phyloP scores from a whole-genome alignment of 345 rosid genomes.

The Linum lewisii region DNA sequence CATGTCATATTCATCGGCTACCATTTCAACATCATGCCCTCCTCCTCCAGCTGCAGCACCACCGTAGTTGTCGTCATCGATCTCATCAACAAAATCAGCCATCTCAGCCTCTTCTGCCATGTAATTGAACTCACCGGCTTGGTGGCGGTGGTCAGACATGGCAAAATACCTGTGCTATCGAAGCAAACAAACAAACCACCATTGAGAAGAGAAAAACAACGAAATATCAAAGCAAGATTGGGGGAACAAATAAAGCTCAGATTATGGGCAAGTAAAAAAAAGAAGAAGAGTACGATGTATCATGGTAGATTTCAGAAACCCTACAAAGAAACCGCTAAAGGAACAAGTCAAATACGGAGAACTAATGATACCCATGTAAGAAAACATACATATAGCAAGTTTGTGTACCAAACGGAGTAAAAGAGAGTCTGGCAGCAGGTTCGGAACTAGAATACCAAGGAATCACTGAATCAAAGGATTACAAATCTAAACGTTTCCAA shows the following conservation, averaged over 20 bases:
- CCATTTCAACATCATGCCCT: conserved; percentile 1
- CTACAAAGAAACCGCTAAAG: background rate
- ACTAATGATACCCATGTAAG: too few relatives aligned
- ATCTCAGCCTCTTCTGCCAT: conserved; percentile 5
- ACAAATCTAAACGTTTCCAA: too few relatives aligned
- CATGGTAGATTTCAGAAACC: background rate
- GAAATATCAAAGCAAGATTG: background rate
- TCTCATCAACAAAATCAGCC: conserved; percentile 5
- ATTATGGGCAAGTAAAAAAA: background rate
- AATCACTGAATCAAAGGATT: too few relatives aligned
- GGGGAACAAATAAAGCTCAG: too few relatives aligned
- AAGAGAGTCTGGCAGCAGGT: too few relatives aligned
- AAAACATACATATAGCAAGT: too few relatives aligned
- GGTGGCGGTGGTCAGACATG: background rate
- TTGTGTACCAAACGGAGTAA: too few relatives aligned
- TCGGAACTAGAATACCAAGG: too few relatives aligned
- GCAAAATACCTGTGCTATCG: background rate
- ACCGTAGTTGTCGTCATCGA: conserved; percentile 4
- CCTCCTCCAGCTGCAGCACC: background rate
- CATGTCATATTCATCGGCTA: conserved; percentile 11
- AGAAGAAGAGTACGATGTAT: background rate
- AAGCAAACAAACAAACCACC: background rate
- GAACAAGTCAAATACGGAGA: too few relatives aligned
- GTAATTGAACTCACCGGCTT: background rate
- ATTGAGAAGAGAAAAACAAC: background rate